Percentiles rank a stretch among this genome's conserved stretches.
phyloP scores from a whole-genome alignment of 371 early-diverging fungal genomes.

The Rhizopus microsporus region DNA sequence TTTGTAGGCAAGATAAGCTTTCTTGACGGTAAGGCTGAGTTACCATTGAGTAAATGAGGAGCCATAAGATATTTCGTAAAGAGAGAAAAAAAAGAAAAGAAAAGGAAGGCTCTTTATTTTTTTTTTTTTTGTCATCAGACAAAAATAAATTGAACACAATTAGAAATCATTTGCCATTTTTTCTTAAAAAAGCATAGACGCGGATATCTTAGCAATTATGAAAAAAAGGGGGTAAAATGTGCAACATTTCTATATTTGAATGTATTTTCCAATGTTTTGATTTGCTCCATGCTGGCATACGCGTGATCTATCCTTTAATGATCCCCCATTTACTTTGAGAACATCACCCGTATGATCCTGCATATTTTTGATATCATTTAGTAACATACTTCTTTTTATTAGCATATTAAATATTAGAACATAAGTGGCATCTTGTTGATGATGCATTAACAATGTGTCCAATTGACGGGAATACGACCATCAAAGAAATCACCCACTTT shows the following conservation, averaged over 20 bases:
- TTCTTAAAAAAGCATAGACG: constrained; percentile 7
- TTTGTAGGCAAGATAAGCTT: constrained; percentile 23
- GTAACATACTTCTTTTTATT: too few species aligned
- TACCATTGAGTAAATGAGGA: constrained; percentile 24
- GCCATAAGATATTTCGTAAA: constrained; percentile 20
- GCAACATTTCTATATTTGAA: not conserved
- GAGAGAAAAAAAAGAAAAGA: constrained; percentile 14
- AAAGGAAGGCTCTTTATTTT: not conserved
- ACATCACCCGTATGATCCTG: too few species aligned
- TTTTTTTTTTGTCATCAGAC: constrained; percentile 5
- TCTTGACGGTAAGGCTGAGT: constrained; percentile 1
- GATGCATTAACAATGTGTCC: constrained; percentile 37
- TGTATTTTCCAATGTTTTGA: not conserved
- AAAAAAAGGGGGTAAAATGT: not conserved
- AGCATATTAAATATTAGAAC: too few species aligned
- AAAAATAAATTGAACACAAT: not conserved
- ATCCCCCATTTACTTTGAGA: too few species aligned
- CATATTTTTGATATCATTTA: too few species aligned
- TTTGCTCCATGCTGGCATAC: not conserved
- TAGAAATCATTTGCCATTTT: not conserved
- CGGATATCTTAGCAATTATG: not conserved
- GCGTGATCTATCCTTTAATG: too few species aligned
- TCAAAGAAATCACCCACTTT: constrained; percentile 34
- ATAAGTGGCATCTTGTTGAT: too few species aligned
- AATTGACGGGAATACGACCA: constrained; percentile 44